Base-by-base conservation (phyloP, 208 protist genomes). In the Leptomonas pyrrhocoris region DNA sequence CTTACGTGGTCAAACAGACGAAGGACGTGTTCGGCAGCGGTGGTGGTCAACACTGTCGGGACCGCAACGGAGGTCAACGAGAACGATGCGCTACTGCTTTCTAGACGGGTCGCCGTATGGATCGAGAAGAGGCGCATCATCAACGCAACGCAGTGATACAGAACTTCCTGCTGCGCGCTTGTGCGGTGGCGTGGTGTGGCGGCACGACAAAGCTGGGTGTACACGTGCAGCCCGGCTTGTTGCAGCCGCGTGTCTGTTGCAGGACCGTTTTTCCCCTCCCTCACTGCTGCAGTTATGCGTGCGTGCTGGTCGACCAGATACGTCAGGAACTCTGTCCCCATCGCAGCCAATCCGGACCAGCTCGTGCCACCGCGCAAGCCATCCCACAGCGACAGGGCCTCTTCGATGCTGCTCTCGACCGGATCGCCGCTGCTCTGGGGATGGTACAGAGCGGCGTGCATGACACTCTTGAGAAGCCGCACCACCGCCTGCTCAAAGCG, bases 381-480 rank as follows among this genome's bases (percentile, higher is more conserved):
- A 8, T 85, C 30, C 69, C 78, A 89, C 27, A 89, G 60, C 0
- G 61, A 36, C 8, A 86, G 40, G 16, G 84, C 80, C n/a, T 86
- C 80, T 16, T 73, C 42, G 18, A 86, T 49, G 28, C 34, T 74
- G 55, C 42, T 34, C 30, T 30, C 18, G 34, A 48, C 8, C 19
- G 56, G 3, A 42, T 78, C 61, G 56, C 48, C 38, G 28, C 45
- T 28, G 16, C 54, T 69, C 42, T 54, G 60, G 19, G 63, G 69
- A 30, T 67, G 53, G 25, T 80, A 54, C 38, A 92, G 56, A 16
- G 74, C 57, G 18, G 83, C 83, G 34, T 74, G 80, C 64, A 92
- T 86, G 31, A 69, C 74, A 48, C 77, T 79, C 56, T 79, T 87
- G 21, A 92, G 71, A n/a, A 92, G 75, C 7, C 83, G 76, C 58